Conservation (phyloP, 148 eudicot genomes). For the Beta vulgaris region DNA sequence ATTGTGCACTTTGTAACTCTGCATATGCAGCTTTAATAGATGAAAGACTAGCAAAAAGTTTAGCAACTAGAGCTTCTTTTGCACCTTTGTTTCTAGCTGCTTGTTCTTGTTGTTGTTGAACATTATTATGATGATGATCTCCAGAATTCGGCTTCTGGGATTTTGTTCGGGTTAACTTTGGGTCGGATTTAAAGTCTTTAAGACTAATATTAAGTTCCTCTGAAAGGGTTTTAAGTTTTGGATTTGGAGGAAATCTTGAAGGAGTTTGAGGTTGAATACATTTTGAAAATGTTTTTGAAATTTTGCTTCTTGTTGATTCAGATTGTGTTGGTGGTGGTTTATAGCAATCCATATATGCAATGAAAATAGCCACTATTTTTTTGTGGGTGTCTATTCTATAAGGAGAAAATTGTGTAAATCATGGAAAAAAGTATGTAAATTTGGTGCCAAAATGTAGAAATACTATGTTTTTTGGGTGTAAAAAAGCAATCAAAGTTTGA, state of each 20-base stretch:
- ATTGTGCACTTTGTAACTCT: constrained; percentile 82
- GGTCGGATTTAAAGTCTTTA: constrained; percentile 24
- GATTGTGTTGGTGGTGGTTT: constrained; percentile 39
- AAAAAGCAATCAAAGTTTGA: not conserved
- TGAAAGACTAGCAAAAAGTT: constrained; percentile 74
- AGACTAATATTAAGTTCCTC: constrained; percentile 34
- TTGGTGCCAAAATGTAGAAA: constrained; percentile 22
- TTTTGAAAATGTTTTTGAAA: constrained; percentile 55
- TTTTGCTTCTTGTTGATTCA: constrained; percentile 45
- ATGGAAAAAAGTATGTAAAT: constrained; percentile 13
- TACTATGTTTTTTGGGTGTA: not conserved
- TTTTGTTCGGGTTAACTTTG: constrained; percentile 22
- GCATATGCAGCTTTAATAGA: constrained; percentile 82
- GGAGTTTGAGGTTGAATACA: constrained; percentile 45
- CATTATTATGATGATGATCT: too few species aligned
- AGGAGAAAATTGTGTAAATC: constrained; percentile 14
- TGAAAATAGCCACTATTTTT: constrained; percentile 3
- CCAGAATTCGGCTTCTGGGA: constrained; percentile 26
- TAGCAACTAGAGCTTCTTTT: constrained; percentile 65
- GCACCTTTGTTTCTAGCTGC: constrained; percentile 30
- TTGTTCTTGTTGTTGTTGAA: constrained; percentile 17
- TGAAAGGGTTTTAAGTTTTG: constrained; percentile 31
- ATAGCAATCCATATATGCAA: constrained; percentile 45
- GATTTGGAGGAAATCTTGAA: constrained; percentile 29
- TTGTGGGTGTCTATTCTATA: not conserved